Conservation (phyloP, 768 basidiomycete genomes). For the Pleurotus tuoliensis region DNA sequence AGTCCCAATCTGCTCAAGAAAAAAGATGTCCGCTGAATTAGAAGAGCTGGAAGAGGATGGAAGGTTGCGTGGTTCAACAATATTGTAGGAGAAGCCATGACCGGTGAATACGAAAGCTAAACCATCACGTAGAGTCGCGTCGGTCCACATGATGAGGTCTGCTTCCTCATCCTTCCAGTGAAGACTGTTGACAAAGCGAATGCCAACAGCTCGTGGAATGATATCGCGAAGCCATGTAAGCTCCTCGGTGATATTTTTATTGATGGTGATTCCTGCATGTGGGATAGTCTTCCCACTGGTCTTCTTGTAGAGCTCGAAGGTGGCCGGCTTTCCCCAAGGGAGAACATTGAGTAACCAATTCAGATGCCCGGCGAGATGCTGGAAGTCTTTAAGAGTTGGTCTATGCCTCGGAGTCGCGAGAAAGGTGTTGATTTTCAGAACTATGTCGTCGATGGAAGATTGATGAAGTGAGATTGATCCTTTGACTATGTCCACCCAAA, state of each 20-base stretch:
- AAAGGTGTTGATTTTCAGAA: slow-evolving; percentile 6
- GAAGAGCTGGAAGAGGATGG: background rate
- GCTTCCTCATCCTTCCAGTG: slow-evolving; percentile 15
- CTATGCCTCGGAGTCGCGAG: background rate
- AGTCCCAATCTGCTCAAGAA: slow-evolving; percentile 19
- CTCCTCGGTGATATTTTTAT: slow-evolving; percentile 10
- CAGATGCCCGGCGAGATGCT: background rate
- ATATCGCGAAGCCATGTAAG: slow-evolving; percentile 13
- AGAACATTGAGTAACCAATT: background rate
- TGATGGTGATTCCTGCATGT: slow-evolving; percentile 7
- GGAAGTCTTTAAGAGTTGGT: background rate
- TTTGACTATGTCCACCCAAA: slow-evolving; percentile 23
- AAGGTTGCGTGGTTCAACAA: background rate
- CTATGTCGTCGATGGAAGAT: slow-evolving; percentile 13
- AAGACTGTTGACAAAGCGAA: slow-evolving; percentile 12
- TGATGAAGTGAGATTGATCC: slow-evolving; percentile 20
- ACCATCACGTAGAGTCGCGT: slow-evolving; percentile 13
- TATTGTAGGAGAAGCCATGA: slow-evolving; percentile 13
- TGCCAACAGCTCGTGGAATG: slow-evolving; percentile 11
- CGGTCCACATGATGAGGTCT: slow-evolving; percentile 19
- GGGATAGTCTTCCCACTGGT: background rate
- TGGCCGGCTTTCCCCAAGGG: background rate
- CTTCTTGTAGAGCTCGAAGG: background rate
- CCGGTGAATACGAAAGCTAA: slow-evolving; percentile 12
- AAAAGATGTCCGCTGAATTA: slow-evolving; percentile 17